Conservation (phyloP, 108 stramenopile species). For the Nannochloropsis oceanica region DNA sequence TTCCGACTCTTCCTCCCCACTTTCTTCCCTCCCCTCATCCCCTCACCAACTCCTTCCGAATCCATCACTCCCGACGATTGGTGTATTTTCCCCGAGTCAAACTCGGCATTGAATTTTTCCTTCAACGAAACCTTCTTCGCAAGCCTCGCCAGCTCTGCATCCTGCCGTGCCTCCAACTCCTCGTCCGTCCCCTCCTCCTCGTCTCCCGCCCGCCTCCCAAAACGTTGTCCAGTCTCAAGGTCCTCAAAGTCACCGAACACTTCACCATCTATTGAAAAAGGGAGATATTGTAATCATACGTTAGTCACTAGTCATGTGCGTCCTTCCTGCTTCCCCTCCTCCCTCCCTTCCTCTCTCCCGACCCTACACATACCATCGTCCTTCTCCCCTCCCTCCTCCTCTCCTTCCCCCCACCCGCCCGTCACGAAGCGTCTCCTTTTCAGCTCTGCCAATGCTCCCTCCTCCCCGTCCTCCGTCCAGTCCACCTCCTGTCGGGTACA, state of each 20-base stretch:
- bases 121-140: background rate
- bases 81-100: background rate
- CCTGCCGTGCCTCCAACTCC: background rate
- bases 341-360: no score
- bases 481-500: background rate
- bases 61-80: background rate
- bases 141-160: background rate
- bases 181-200: background rate
- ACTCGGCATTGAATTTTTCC: background rate
- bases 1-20: background rate
- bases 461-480: background rate
- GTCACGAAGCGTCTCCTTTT: background rate
- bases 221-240: background rate
- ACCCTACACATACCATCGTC: no score
- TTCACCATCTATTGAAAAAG: background rate
- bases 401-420: background rate
- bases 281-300: no score
- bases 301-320: no score
- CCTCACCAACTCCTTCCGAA: background rate
- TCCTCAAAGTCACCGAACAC: background rate
- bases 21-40: background rate
- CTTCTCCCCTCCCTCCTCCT: no score
- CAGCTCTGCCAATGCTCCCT: background rate
- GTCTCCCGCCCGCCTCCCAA: background rate
- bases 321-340: no score